Evolutionary conservation across 768 basidiomycete genomes (phyloP), one percentile per base, ranked within the genome.

Genomic region (Mycena chlorophos): DNA sequence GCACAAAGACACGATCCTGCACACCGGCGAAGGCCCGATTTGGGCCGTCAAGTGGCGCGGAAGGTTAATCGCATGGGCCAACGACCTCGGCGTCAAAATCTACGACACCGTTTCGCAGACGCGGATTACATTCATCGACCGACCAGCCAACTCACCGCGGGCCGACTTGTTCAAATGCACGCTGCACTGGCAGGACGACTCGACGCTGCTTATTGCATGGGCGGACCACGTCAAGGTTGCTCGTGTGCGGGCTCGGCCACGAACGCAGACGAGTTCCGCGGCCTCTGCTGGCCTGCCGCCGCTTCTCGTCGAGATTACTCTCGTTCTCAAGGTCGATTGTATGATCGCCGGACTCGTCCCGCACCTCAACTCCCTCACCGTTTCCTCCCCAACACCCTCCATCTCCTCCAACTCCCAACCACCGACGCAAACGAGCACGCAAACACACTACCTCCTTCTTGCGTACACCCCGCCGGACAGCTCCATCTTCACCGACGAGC

Each of bases 141-240:
- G 94, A 31, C 86, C 88, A 14, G 65, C 80, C 0, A 84, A 90
- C 58, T 87, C 91, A 55, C 97, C 96, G 2, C 83, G 97, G 37
- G 89, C 94, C 0, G 97, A 99, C 66, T 79, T 98, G 6, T 98
- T 95, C 82, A 95, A 94, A 65, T 96, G 91, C 67, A 88, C 84
- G 0, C 79, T 99, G 1, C 76, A 86, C 54, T 99, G 96, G 95
- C 91, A 92, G 64, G 94, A 97, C 66, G 91, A 95, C 64, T 82
- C 84, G 1, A 94, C 93, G 0, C 79, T 99, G 2, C 80, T 99
- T 34, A 88, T 98, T 46, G 89, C 85, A 1, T 98, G 95, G 97
- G 94, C 94, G 10, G 90, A 95, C 70, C 79, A 86, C 50, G 89
- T 98, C 77, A 96, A 93, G 67, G 87, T 98, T 23, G 93, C 89